Evolutionary conservation across 441 rosid genomes (phyloP), one percentile per base, ranked within the genome.

Genomic region (Omphalea diandra): DNA sequence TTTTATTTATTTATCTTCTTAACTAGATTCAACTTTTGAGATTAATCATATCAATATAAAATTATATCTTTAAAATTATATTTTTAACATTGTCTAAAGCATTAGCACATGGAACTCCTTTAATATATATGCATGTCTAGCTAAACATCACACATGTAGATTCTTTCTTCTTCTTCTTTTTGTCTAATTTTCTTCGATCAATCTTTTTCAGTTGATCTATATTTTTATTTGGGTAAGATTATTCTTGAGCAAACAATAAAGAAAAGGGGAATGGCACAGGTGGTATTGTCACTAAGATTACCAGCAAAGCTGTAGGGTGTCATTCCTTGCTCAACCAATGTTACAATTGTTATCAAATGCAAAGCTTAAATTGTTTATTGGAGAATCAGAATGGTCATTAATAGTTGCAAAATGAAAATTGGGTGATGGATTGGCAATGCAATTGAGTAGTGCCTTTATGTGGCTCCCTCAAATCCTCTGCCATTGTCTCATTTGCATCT

Each of bases 391-490:
- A n/a, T n/a, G n/a, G n/a, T n/a, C n/a, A n/a, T n/a, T n/a, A n/a
- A n/a, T n/a, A n/a, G n/a, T n/a, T n/a, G n/a, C n/a, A n/a, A n/a
- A n/a, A n/a, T n/a, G n/a, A n/a, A n/a, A n/a, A n/a, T n/a, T 60
- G 56, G 31, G 56, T 54, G 65, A 61, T 43, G 64, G 75, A 52
- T 59, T 56, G 62, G 77, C 67, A 75, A 74, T 62, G 73, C 75
- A 79, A 75, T 65, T 63, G 72, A 77, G 78, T 43, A 71, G 73
- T 62, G 84, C 83, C 85, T 80, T 80, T 54, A 82, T 31, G 78
- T 77, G 88, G 86, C 86, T 83, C 86, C 89, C 80, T 84, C 92
- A 84, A 82, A 85, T 85, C 88, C 86, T 76, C 86, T 75, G 84
- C 84, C 81, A 76, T 66, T 84, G 85, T 85, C 88, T 85, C 87